Evolutionary conservation across 768 basidiomycete genomes (phyloP).

Genomic region (Tephrocybe sp.): DNA sequence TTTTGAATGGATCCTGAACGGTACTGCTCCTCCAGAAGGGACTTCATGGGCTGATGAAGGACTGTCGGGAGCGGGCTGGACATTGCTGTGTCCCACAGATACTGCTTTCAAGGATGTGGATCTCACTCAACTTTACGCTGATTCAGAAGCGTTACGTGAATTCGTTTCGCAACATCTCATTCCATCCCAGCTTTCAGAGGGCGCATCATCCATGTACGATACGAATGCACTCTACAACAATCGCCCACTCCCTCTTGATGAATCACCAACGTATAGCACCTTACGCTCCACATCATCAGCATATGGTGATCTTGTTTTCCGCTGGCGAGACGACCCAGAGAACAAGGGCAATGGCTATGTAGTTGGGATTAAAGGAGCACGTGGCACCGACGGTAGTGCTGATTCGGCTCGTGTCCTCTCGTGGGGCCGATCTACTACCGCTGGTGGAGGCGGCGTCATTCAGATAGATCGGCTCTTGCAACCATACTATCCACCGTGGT

Average conservation of each 20-base stretch:
- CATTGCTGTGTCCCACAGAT: constrained; percentile 88
- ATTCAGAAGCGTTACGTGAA: constrained; percentile 49
- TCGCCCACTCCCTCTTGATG: constrained; percentile 69
- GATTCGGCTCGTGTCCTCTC: constrained; percentile 67
- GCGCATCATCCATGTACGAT: constrained; percentile 23
- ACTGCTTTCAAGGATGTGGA: constrained; percentile 89
- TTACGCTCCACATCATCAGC: constrained; percentile 63
- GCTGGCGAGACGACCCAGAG: constrained; percentile 41
- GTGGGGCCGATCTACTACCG: constrained; percentile 78
- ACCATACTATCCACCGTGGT: constrained; percentile 89
- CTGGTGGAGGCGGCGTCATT: constrained; percentile 82
- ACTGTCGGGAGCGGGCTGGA: constrained; percentile 67
- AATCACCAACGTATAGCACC: constrained; percentile 74
- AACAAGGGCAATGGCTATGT: constrained; percentile 49
- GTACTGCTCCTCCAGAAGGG: constrained; percentile 72
- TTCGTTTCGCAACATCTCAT: constrained; percentile 81
- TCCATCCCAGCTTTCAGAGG: constrained; percentile 36
- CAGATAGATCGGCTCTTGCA: constrained; percentile 80
- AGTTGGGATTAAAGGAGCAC: constrained; percentile 72
- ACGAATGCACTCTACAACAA: constrained; percentile 57
- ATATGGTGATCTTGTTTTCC: constrained; percentile 87
- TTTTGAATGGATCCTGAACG: constrained; percentile 89
- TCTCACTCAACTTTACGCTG: constrained; percentile 67
- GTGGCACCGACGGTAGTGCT: constrained; percentile 58
- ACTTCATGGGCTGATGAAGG: constrained; percentile 61